These are phyloP conservation scores for Ganoderma lingzhi DNA, from an alignment of 1,284 basidiomycete species.

Conservation along the genomic window DNA sequence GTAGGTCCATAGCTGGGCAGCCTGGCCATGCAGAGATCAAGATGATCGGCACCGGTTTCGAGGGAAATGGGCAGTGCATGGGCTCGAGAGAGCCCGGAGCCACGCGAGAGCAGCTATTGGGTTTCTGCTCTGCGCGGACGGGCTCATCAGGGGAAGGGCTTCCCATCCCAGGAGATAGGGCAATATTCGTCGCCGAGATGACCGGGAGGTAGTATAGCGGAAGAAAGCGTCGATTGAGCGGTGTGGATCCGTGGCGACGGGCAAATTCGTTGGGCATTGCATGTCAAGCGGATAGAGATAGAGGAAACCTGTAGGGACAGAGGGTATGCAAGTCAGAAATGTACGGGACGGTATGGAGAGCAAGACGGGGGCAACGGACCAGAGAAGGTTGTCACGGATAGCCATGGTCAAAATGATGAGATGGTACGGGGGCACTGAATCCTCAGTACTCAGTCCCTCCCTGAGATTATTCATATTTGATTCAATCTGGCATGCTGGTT, in stretches of 20 bases:
- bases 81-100: neutral
- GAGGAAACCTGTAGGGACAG: neutral
- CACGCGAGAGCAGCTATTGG: neutral
- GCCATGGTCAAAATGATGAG: constrained; percentile 16
- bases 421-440: constrained; percentile 16
- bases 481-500: neutral
- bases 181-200: neutral
- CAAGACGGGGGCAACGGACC: constrained; percentile 6
- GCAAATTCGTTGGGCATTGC: neutral
- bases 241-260: neutral
- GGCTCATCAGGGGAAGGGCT: neutral
- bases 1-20: neutral
- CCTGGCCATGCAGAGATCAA: neutral
- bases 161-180: neutral
- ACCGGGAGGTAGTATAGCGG: neutral
- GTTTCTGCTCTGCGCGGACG: neutral
- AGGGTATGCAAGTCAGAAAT: neutral
- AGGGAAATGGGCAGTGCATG: too few species aligned
- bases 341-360: too few species aligned
- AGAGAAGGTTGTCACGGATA: constrained; percentile 9
- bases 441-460: neutral
- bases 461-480: neutral
- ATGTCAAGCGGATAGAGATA: neutral
- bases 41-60: neutral
- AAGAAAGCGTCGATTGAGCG: neutral